Percentiles rank a stretch among this genome's conserved stretches.
Conservation (phyloP, 169 alveolate genomes). For the Plasmodium inui region DNA sequence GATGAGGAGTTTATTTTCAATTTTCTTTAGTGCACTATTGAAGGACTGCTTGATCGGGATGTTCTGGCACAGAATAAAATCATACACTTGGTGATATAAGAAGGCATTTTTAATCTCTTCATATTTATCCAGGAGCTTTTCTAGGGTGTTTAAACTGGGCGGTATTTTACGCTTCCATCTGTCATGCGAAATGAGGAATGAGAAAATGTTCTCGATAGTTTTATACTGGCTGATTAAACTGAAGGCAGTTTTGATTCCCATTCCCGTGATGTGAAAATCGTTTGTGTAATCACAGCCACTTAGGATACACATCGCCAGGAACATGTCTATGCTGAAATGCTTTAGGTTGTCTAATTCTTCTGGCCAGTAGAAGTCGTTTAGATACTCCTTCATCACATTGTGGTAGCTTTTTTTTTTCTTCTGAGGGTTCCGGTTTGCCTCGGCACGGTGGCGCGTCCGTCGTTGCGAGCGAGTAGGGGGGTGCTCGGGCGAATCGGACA, state of each 20-base stretch:
- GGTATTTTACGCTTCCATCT: slow-evolving; percentile 84
- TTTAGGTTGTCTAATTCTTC: slow-evolving; percentile 76
- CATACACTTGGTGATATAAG: slow-evolving; percentile 83
- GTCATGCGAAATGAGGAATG: slow-evolving; percentile 48
- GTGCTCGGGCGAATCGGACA: background rate
- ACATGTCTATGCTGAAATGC: slow-evolving; percentile 81
- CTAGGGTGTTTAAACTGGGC: slow-evolving; percentile 60
- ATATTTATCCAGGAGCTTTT: slow-evolving; percentile 77
- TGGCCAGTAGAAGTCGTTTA: slow-evolving; percentile 65
- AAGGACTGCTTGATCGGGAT: slow-evolving; percentile 48
- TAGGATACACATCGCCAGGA: slow-evolving; percentile 84
- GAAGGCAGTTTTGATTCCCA: slow-evolving; percentile 86
- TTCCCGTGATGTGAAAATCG: slow-evolving; percentile 85
- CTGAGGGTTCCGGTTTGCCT: background rate
- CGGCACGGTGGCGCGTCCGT: background rate
- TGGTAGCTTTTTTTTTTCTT: slow-evolving; percentile 38
- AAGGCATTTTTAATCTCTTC: slow-evolving; percentile 79
- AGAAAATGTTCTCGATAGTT: slow-evolving; percentile 71
- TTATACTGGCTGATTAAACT: slow-evolving; percentile 77
- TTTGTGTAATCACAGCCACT: slow-evolving; percentile 87
- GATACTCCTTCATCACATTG: slow-evolving; percentile 53
- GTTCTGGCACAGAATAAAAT: slow-evolving; percentile 49
- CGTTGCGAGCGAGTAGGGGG: background rate
- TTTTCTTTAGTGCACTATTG: slow-evolving; percentile 17
- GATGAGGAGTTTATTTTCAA: background rate